phyloP scores from a whole-genome alignment of 345 rosid genomes.

The Theobroma cacao region DNA sequence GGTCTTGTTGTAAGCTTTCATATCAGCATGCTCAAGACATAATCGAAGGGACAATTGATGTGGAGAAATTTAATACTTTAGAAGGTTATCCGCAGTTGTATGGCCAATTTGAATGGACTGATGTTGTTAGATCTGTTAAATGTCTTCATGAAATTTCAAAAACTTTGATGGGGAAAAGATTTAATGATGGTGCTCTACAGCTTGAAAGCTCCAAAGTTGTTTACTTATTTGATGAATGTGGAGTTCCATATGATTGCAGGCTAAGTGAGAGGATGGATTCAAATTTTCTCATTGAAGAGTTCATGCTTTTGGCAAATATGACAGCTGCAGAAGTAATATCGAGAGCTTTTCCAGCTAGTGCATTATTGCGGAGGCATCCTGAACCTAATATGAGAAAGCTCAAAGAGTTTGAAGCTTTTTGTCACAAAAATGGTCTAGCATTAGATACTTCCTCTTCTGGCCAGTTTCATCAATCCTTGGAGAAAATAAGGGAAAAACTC shows the following conservation, averaged over 20 bases:
- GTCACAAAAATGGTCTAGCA: slow-evolving; percentile 66
- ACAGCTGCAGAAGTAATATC: slow-evolving; percentile 89
- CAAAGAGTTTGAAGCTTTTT: slow-evolving; percentile 77
- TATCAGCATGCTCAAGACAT: slow-evolving; percentile 74
- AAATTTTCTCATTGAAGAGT: slow-evolving; percentile 80
- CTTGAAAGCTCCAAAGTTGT: slow-evolving; percentile 59
- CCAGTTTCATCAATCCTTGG: slow-evolving; percentile 52
- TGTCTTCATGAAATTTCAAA: slow-evolving; percentile 61
- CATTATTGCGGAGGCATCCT: slow-evolving; percentile 85
- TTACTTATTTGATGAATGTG: slow-evolving; percentile 63
- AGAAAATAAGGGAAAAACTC: slow-evolving; percentile 52
- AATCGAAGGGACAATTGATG: slow-evolving; percentile 38
- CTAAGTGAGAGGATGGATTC: slow-evolving; percentile 45
- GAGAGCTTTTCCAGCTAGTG: slow-evolving; percentile 74
- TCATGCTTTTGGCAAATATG: slow-evolving; percentile 87
- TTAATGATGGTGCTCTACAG: slow-evolving; percentile 67
- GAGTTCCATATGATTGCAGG: slow-evolving; percentile 64
- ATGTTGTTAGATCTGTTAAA: slow-evolving; percentile 53
- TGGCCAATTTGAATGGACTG: slow-evolving; percentile 66
- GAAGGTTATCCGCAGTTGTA: slow-evolving; percentile 49
- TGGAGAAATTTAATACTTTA: slow-evolving; percentile 20
- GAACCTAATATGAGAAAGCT: slow-evolving; percentile 84
- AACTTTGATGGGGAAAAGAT: slow-evolving; percentile 53
- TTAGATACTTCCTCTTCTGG: slow-evolving; percentile 79
- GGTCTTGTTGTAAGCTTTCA: slow-evolving; percentile 89